Base-by-base conservation (phyloP, 2,329 filamentous ascomycete species). In the Pseudogymnoascus sp. region DNA sequence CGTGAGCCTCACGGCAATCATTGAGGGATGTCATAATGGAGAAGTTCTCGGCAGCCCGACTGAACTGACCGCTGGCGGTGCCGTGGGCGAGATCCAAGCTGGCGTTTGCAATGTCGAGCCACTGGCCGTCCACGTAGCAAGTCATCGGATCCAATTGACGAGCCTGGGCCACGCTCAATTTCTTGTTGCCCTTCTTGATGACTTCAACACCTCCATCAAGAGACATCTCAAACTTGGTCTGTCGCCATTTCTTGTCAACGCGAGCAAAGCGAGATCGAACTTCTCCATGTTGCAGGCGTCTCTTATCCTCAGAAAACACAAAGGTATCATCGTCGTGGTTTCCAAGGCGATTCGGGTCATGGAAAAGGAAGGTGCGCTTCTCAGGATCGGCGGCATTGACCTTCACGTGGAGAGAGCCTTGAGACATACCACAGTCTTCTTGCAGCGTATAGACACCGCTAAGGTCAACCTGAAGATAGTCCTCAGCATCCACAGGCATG, bases 391-490 rank as follows among this genome's bases (percentile, higher is more conserved):
- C 12, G 11, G 60, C 42, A 3, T 64, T 59, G 16, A 44, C 40
- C 5, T 68, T 65, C 1, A 67, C 64, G 71, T 87, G 86, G 21
- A 88, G 71, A 62, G 80, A 79, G 14, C 78, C 76, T 21, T 74
- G 78, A 0, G 85, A 80, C 3, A 82, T 86, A 4, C 84, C 85
- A 67, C 86, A 89, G 5, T 81, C 72, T 10, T 78, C 79, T 1
- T 84, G 73, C 8, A 80, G 73, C 5, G 75, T 67, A 67, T 86
- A 89, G 0, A 69, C 69, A 1, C 86, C 86, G 2, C 70, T 70
- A 10, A 87, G 70, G 61, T 80, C 73, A 1, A 68, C 56, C 21
- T 74, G 74, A 6, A 76, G 69, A 14, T 67, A 65, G 36, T 67
- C 59, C 4, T 71, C 66, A 12, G 73, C 67, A 2, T 73, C 64